phyloP scores from a whole-genome alignment of 106 monocot genomes.

The Dendrobium nobile region DNA sequence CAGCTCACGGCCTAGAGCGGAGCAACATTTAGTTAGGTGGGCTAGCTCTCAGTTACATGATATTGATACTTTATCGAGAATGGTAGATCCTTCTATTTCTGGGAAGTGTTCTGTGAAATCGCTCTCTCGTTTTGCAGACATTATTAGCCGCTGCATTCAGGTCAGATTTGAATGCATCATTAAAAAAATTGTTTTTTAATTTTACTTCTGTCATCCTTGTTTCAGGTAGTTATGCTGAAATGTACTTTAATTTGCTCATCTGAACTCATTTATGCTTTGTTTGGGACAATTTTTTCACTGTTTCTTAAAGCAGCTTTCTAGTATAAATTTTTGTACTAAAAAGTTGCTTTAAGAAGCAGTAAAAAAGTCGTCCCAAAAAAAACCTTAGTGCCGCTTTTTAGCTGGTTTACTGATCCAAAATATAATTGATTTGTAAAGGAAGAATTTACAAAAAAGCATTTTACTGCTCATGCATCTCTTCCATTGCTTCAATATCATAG shows the following conservation, averaged over 20 bases:
- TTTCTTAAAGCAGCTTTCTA: too few relatives aligned
- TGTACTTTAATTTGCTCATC: neutral
- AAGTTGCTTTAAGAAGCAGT: too few relatives aligned
- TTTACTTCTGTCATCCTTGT: neutral
- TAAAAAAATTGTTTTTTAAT: neutral
- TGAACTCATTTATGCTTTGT: neutral
- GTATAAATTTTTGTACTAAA: too few relatives aligned
- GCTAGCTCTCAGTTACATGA: slow-evolving; percentile 87
- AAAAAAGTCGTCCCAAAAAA: too few relatives aligned
- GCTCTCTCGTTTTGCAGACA: slow-evolving; percentile 90
- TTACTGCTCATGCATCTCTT: neutral
- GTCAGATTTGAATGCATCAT: slow-evolving; percentile 23
- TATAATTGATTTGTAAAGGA: neutral
- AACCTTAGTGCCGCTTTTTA: neutral
- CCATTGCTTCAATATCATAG: neutral
- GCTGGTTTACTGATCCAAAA: neutral
- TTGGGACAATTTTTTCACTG: too few relatives aligned
- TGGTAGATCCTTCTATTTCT: slow-evolving; percentile 82
- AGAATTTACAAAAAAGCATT: neutral
- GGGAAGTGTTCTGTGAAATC: slow-evolving; percentile 76
- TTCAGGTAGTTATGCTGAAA: neutral
- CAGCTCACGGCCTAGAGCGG: slow-evolving; percentile 71
- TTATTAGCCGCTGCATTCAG: slow-evolving; percentile 96
- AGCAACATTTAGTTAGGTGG: slow-evolving; percentile 95
- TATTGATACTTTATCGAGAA: slow-evolving; percentile 59